Base-by-base conservation (phyloP, 2,329 filamentous ascomycete genomes). In the Westerdykella aurantiaca region DNA sequence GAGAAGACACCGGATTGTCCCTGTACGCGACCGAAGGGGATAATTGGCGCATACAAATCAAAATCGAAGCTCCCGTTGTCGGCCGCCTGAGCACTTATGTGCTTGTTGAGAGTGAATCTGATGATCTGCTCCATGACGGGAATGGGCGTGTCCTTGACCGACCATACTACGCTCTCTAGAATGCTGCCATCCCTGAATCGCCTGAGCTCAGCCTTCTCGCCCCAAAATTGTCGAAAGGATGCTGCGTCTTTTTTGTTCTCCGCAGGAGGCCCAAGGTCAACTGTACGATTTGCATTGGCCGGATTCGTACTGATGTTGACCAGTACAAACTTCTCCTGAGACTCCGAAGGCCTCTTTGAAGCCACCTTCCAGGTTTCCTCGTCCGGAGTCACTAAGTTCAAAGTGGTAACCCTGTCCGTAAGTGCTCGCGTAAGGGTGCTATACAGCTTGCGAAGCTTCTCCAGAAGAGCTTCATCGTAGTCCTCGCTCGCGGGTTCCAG, bases 171-270 rank as follows among this genome's bases (percentile, higher is more conserved):
- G 58, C 87, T 95, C 67, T 98, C 94, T 7, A 89, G 76, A 52
- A 98, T 96, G 56, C 85, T 91, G 17, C 93, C 93, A 59, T 97
- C 89, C 57, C 90, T 94, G 74, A 98, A 98, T 16, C 93, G 86
- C 51, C 93, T 81, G 37, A 98, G 75, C 66, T 98, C 93, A 1
- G 93, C 81, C 64, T 93, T 95, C 9, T 91, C 85, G 6, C 91
- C 93, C 93, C 94, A 98, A 63, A 98, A 97, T 29, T 83, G 80
- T 31, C 88, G 86, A 66, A 96, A 98, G 25, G 77, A 77, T 9
- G 82, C 81, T 18, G 89, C 85, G 50, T 88, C 87, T 51, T 85
- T 82, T 66, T 91, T 89, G 48, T 93, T 80, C 61, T 97, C 90
- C 2, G 88, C 87, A 1, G 84, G 72, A 5, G 93, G 93, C 0